Evolutionary conservation across 2,329 filamentous ascomycete genomes (phyloP).

Genomic region (Camillea tinctor): DNA sequence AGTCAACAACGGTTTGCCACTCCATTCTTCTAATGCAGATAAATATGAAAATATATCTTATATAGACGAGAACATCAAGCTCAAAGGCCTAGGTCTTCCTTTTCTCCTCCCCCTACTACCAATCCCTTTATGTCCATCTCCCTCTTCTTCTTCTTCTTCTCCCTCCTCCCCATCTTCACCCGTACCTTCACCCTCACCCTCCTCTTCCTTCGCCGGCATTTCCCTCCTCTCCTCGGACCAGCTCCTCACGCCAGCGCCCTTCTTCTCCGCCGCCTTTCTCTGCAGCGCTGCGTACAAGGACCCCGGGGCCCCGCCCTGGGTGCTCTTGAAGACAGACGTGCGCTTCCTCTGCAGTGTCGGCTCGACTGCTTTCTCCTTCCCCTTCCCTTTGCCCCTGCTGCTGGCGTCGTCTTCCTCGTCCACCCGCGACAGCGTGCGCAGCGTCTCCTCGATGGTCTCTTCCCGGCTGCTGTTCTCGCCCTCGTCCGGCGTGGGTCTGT

Average conservation of each 20-base stretch:
- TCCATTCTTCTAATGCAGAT: too few species aligned
- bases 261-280: slow-evolving; percentile 12
- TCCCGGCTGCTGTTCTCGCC: slow-evolving; percentile 3
- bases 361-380: not conserved
- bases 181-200: not conserved
- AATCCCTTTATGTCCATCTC: too few species aligned
- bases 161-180: too few species aligned
- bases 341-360: slow-evolving; percentile 10
- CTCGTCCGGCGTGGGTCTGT: not conserved
- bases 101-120: not conserved
- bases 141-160: not conserved
- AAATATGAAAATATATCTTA: too few species aligned
- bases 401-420: slow-evolving; percentile 1
- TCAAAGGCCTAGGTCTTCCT: slow-evolving; percentile 1
- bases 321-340: slow-evolving; percentile 17
- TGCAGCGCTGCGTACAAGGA: slow-evolving; percentile 19
- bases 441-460: slow-evolving; percentile 6
- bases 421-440: slow-evolving; percentile 12
- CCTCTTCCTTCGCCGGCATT: not conserved
- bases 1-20: too few species aligned
- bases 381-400: not conserved
- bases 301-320: slow-evolving; percentile 10
- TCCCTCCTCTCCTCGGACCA: slow-evolving; percentile 16
- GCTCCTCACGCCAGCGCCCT: slow-evolving; percentile 1
- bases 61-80: not conserved